Base-by-base conservation (phyloP, 129 eudicot species). In the Deinandra increscens region DNA sequence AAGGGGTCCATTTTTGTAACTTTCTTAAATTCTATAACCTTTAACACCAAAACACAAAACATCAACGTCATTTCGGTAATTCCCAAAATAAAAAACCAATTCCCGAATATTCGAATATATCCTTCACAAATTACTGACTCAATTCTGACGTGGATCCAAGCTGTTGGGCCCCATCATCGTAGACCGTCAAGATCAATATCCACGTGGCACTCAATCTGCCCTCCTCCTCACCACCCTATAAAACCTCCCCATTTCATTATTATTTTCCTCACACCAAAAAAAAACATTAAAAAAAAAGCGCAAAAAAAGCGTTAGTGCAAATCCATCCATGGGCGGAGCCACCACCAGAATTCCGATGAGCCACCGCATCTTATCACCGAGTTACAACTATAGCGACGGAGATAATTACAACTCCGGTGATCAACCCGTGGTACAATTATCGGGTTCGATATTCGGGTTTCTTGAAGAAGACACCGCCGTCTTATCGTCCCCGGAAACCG, bases 81-180 rank as follows among this genome's bases (percentile, higher is more conserved):
- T 60, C 11, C 0, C 29, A n/a, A 31, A 36, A 60, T 58, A 8
- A 50, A 26, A 36, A 36, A 64, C 9, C 1, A 49, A n/a, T 41
- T 44, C 55, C 41, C 66, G 86, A 70, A 83, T 88, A 88, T 85
- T 85, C 91, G 88, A 85, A 79, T 78, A 83, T 88, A 88, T 88
- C 81, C 81, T 42, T 6, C 23, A 11, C 3, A 56, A 76, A 41
- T 61, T 77, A 77, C 79, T 77, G 82, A 79, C 82, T 78, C 46
- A 43, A 17, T 34, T 81, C 82, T 80, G 85, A 86, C 89, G 93
- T 89, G 96, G 76, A 86, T 89, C 90, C 83, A 9, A 60, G 81
- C 70, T 76, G 64, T 19, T 65, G 79, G 82, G 74, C 75, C 82
- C 82, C 78, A 65, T 82, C 78, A 45, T 45, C 29, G 22, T 66